Base-by-base conservation (phyloP, 257 asterid species). In the Echium plantagineum region DNA sequence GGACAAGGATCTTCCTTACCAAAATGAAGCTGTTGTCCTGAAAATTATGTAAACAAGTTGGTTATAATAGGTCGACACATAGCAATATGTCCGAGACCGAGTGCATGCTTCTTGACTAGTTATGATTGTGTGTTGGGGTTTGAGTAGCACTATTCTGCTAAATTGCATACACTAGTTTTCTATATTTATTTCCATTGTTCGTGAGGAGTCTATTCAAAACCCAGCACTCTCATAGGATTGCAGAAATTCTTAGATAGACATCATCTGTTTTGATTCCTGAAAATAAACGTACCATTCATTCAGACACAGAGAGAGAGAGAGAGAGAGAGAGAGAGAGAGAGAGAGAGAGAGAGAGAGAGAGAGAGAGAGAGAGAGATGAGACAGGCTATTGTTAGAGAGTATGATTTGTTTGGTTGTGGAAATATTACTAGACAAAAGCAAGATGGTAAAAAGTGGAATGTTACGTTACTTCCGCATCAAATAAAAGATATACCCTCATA, bases 131-230 rank as follows among this genome's bases (percentile, higher is more conserved):
- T 56, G 60, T 56, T 53, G 21, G 16, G 28, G 49, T 53, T n/a
- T 59, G 10, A 42, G 53, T 51, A 47, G 47, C 30, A 19, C 15
- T 20, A 12, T 30, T 9, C 59, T n/a, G 55, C 8, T 48, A 26
- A 20, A 47, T 35, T 31, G 46, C 46, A 35, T 56, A 22, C 49
- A 59, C 2, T 3, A 53, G 22, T 9, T 53, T 21, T 28, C 32
- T 28, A 28, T 28, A 2, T 28, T 28, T 3, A 3, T n/a, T 15
- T 5, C n/a, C 31, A 20, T 13, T 51, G 26, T 35, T 57, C 21
- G 32, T 55, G 74, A 69, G 18, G 46, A 47, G 78, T 74, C 78
- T 69, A 69, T 74, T 74, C 75, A 21, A 66, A 47, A 51, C 60
- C 72, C 69, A 69, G 64, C 78, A 74, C n/a, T 24, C 51, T 13